Percentiles rank a stretch among this genome's conserved stretches.
phyloP scores from a whole-genome alignment of 371 early-diverging fungal genomes.

The Smittium culicis region DNA sequence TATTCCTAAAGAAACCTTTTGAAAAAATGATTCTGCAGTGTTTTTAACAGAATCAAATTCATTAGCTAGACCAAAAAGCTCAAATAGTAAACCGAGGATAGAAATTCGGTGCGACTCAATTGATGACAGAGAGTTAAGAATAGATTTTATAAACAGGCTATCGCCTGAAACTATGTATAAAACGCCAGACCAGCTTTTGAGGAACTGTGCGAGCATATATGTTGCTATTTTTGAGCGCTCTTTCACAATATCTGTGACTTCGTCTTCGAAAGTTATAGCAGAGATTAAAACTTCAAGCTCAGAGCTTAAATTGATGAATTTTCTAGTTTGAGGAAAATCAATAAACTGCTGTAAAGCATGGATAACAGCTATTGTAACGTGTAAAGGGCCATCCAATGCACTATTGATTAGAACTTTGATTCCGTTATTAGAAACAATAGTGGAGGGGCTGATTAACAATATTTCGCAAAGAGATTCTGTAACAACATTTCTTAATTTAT shows the following conservation, averaged over 20 bases:
- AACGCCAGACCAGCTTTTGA: constrained; percentile 31
- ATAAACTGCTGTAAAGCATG: constrained; percentile 22
- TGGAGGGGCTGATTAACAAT: constrained; percentile 19
- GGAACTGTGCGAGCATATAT: constrained; percentile 27
- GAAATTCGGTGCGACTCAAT: constrained; percentile 21
- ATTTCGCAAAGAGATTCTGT: constrained; percentile 30
- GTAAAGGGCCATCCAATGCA: constrained; percentile 29
- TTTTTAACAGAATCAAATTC: constrained; percentile 28
- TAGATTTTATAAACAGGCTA: constrained; percentile 17
- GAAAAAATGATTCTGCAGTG: constrained; percentile 19
- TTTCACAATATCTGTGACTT: constrained; percentile 17
- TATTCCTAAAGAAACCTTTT: neutral
- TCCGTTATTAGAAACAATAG: constrained; percentile 22
- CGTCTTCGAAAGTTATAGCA: constrained; percentile 23
- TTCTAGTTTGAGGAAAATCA: constrained; percentile 21
- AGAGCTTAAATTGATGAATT: constrained; percentile 14
- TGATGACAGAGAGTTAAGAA: constrained; percentile 21
- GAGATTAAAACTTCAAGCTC: constrained; percentile 25
- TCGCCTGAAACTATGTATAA: constrained; percentile 27
- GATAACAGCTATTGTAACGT: constrained; percentile 22
- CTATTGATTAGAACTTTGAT: constrained; percentile 25
- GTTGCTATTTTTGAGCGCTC: constrained; percentile 30
- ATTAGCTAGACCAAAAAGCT: constrained; percentile 30
- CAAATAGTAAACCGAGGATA: constrained; percentile 30
- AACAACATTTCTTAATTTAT: constrained; percentile 23